Percentiles rank a stretch among this genome's conserved stretches.
These are phyloP conservation scores for Macrocybe gigantea DNA, from an alignment of 768 basidiomycete species.

Conservation along the genomic window DNA sequence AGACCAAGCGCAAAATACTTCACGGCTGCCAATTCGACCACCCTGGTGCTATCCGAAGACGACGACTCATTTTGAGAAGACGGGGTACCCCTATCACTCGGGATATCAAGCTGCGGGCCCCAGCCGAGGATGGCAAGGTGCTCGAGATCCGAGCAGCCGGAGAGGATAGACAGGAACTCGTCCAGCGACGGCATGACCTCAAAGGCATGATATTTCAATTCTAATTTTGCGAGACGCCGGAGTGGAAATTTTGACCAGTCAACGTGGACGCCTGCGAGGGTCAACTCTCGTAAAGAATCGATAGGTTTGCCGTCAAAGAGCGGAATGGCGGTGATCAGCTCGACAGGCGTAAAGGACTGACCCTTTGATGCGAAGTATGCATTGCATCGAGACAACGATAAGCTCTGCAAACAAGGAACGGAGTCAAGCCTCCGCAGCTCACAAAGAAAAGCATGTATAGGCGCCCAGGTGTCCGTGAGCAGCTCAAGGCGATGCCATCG, in stretches of 20 bases:
- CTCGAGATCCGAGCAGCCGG: conserved; percentile 33
- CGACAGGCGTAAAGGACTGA: conserved; percentile 37
- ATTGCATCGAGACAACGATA: conserved; percentile 52
- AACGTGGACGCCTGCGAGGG: conserved; percentile 52
- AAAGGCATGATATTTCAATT: conserved; percentile 50
- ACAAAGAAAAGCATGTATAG: conserved; percentile 46
- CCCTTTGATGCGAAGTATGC: conserved; percentile 45
- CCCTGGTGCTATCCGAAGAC: conserved; percentile 3
- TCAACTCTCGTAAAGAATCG: conserved; percentile 30
- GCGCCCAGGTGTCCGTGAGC: conserved; percentile 56
- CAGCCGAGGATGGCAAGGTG: conserved; percentile 46
- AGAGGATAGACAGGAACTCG: conserved; percentile 39
- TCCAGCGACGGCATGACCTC: conserved; percentile 49
- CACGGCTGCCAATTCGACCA: conserved; percentile 23
- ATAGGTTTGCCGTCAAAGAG: conserved; percentile 38
- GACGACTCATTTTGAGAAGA: background rate
- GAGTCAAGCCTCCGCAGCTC: conserved; percentile 26
- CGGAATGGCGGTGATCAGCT: conserved; percentile 30
- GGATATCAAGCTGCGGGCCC: conserved; percentile 33
- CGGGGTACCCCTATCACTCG: background rate
- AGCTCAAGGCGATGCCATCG: conserved; percentile 47
- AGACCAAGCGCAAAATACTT: conserved; percentile 36
- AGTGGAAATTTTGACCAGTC: conserved; percentile 42
- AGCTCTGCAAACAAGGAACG: conserved; percentile 29
- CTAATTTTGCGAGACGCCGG: conserved; percentile 36